phyloP scores from a whole-genome alignment of 345 rosid species.

The Barbarea vulgaris region DNA sequence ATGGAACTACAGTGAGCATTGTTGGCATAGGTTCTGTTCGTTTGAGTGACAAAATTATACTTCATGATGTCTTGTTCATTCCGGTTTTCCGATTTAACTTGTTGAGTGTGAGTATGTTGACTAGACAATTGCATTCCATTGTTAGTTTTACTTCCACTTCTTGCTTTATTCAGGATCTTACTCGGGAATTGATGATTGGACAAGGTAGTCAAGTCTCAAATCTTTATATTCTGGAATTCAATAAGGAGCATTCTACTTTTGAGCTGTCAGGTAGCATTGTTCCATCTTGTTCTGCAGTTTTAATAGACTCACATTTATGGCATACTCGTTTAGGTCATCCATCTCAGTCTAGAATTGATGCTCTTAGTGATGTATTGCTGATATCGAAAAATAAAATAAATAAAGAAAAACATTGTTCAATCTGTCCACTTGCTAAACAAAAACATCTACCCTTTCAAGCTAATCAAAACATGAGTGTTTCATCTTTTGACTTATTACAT shows the following conservation, averaged over 20 bases:
- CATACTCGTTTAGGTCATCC: not conserved
- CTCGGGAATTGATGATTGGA: not conserved
- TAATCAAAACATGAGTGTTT: not conserved
- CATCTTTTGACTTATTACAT: not conserved
- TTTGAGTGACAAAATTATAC: too few relatives aligned
- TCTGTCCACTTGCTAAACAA: not conserved
- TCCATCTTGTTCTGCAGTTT: too few relatives aligned
- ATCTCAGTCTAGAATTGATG: not conserved
- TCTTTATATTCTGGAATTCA: not conserved
- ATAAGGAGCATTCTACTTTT: not conserved
- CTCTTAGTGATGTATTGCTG: not conserved
- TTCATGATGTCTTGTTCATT: too few relatives aligned
- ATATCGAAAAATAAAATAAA: not conserved
- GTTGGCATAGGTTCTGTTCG: too few relatives aligned
- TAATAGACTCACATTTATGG: not conserved
- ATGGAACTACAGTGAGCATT: too few relatives aligned
- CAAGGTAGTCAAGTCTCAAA: not conserved
- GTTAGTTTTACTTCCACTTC: not conserved
- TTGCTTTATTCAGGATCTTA: not conserved
- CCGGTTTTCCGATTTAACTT: not conserved
- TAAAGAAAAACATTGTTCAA: not conserved
- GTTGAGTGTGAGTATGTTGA: not conserved
- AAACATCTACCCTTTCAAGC: not conserved
- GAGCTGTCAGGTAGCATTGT: not conserved
- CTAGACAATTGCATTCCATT: rapidly evolving